Evolutionary conservation across 805 yeast species (phyloP).

Genomic region (Saturnispora kantuleensis): DNA sequence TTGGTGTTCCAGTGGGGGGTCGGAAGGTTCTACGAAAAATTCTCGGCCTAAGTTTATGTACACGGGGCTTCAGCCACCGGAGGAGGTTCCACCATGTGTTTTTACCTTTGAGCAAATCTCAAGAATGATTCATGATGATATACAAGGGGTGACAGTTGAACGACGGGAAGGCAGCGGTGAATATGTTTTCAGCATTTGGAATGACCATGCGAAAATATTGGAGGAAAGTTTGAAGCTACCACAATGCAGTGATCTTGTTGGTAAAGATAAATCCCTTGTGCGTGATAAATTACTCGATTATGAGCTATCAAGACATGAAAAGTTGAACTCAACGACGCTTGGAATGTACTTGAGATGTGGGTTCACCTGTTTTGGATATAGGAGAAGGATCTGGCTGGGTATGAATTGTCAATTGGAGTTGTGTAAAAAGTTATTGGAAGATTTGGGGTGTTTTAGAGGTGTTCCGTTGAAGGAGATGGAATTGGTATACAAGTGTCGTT

Average conservation of each 20-base stretch:
- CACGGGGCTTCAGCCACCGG: no score
- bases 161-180: conserved; percentile 27
- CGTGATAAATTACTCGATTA: conserved; percentile 7
- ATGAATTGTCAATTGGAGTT: neutral
- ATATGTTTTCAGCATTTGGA: conserved; percentile 50
- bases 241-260: neutral
- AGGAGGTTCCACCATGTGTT: conserved; percentile 11
- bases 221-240: conserved; percentile 10
- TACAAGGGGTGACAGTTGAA: conserved; percentile 51
- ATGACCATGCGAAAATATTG: conserved; percentile 35
- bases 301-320: conserved; percentile 7
- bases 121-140: conserved; percentile 33
- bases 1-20: neutral
- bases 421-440: neutral
- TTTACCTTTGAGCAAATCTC: conserved; percentile 5
- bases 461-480: conserved; percentile 3
- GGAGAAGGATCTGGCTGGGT: conserved; percentile 1
- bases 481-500: conserved; percentile 1
- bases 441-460: neutral
- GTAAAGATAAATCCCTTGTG: neutral
- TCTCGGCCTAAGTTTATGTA: no score
- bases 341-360: conserved; percentile 1
- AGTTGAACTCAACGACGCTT: conserved; percentile 1
- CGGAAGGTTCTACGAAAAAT: no score
- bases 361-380: conserved; percentile 1